Evolutionary conservation across 805 yeast species (phyloP), one percentile per base, ranked within the genome.

Genomic region (Sugiyamaella chiloensis): DNA sequence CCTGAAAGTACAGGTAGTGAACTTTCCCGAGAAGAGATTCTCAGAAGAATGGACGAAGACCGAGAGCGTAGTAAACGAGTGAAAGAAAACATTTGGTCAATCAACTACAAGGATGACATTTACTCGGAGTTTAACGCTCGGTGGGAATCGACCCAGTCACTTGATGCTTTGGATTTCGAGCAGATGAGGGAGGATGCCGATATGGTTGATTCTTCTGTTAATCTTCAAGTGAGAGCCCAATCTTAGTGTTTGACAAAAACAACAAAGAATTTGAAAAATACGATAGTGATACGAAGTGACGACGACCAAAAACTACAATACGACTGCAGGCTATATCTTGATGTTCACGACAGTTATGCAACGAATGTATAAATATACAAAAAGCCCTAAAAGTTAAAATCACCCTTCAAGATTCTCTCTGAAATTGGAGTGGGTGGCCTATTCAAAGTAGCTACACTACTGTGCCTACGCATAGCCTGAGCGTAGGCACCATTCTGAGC

Each of bases 31-130:
- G 74, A 79, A 40, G 87, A 83, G 55, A 80, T 86, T 14, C 62
- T 88, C 14, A 74, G 79, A 30, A 70, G 98, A 51, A 88, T 91
- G 83, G 97, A 91, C 62, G 90, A 84, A 52, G 98, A 91, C 62
- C 72, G 99, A 56, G 99, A 91, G 62, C 72, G 96, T 35, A 39
- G 87, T 60, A 91, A 91, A 62, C 75, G 86, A 54, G 77, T 85
- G 11, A 88, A 90, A 57, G 97, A 91, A 59, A 78, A 75, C 8
- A 71, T 81, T 19, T 88, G 96, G 96, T 75, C 81, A 7, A 80
- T 84, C 0, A 58, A 54, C 24, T 44, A 55, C 19, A 35, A 37
- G 19, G 73, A 72, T 26, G 65, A 86, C 50, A 70, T 74, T 0
- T 63, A 64, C 11, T 71, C 68, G 53, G 77, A 83, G 70, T 73